Percentiles rank a stretch among this genome's conserved stretches.
phyloP scores from a whole-genome alignment of 306 rosid genomes.

The Cicer chorassanicum region DNA sequence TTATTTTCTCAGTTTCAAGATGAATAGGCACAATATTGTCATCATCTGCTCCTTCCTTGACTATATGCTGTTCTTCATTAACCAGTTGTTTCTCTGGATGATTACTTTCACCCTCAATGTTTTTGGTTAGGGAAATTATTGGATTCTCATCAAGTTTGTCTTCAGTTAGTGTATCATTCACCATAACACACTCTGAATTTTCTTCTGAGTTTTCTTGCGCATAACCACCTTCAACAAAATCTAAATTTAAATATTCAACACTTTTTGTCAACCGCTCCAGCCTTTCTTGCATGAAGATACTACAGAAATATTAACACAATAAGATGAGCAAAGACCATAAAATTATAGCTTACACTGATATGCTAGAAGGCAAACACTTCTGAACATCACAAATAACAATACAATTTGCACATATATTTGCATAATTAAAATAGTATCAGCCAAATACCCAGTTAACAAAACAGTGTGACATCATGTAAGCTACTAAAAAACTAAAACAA shows the following conservation, averaged over 20 bases:
- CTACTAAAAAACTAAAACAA: slow-evolving; percentile 37
- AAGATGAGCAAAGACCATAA: slow-evolving; percentile 35
- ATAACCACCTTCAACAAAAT: slow-evolving; percentile 52
- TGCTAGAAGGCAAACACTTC: slow-evolving; percentile 28
- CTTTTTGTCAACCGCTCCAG: slow-evolving; percentile 81
- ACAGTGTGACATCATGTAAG: slow-evolving; percentile 27
- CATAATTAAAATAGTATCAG: slow-evolving; percentile 27
- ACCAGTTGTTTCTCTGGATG: slow-evolving; percentile 51
- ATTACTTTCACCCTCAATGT: slow-evolving; percentile 45
- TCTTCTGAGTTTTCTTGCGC: slow-evolving; percentile 58
- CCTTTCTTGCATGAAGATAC: slow-evolving; percentile 97
- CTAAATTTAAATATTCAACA: slow-evolving; percentile 66
- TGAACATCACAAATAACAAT: slow-evolving; percentile 15
- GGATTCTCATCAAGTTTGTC: slow-evolving; percentile 51
- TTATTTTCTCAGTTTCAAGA: slow-evolving; percentile 51
- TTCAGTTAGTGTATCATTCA: slow-evolving; percentile 49
- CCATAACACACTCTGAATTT: slow-evolving; percentile 50
- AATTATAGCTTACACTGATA: slow-evolving; percentile 26
- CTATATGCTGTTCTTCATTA: slow-evolving; percentile 51
- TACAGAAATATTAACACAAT: slow-evolving; percentile 57
- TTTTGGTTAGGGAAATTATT: slow-evolving; percentile 46
- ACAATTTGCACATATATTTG: not conserved
- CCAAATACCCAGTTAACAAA: slow-evolving; percentile 30
- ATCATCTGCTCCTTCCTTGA: slow-evolving; percentile 42
- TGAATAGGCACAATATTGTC: slow-evolving; percentile 50